These are phyloP conservation scores for Boletus vermiculosoides DNA, from an alignment of 768 basidiomycete genomes.

Conservation along the genomic window DNA sequence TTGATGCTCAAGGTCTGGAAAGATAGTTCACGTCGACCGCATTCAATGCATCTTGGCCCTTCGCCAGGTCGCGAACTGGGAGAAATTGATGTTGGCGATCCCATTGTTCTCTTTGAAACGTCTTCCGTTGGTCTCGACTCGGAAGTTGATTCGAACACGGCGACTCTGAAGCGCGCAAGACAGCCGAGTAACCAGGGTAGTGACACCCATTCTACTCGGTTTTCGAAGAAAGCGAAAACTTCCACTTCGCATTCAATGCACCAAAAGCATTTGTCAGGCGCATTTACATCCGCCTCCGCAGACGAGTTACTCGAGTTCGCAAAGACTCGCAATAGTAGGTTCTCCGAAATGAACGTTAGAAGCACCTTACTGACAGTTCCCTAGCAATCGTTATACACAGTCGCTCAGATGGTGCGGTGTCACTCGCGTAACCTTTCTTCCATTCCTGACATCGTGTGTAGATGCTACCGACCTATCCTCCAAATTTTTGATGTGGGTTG, in stretches of 20 bases:
- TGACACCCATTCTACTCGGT: not conserved
- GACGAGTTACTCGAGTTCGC: conserved; percentile 18
- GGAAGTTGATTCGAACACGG: conserved; percentile 9
- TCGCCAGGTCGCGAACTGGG: conserved; percentile 19
- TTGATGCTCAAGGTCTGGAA: conserved; percentile 27
- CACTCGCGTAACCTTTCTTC: not conserved
- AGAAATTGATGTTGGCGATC: conserved; percentile 27
- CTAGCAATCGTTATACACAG: conserved; percentile 22
- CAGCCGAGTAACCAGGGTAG: conserved; percentile 1
- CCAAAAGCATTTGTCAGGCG: not conserved
- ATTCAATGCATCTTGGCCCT: not conserved
- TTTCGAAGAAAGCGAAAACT: conserved; percentile 13
- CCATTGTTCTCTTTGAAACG: conserved; percentile 21
- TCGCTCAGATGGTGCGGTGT: conserved; percentile 18
- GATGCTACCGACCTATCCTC: conserved; percentile 19
- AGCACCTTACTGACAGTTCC: conserved; percentile 1
- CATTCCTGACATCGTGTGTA: conserved; percentile 7
- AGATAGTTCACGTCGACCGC: conserved; percentile 13
- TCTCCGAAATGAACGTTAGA: not conserved
- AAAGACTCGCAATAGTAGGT: conserved; percentile 25
- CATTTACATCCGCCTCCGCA: conserved; percentile 6
- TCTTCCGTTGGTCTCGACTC: conserved; percentile 11
- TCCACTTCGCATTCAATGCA: not conserved
- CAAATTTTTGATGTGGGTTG: conserved; percentile 21
- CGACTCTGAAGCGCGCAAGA: conserved; percentile 15